Conservation (phyloP, 495 filamentous ascomycete species). For the Hypomontagnella monticulosa region DNA sequence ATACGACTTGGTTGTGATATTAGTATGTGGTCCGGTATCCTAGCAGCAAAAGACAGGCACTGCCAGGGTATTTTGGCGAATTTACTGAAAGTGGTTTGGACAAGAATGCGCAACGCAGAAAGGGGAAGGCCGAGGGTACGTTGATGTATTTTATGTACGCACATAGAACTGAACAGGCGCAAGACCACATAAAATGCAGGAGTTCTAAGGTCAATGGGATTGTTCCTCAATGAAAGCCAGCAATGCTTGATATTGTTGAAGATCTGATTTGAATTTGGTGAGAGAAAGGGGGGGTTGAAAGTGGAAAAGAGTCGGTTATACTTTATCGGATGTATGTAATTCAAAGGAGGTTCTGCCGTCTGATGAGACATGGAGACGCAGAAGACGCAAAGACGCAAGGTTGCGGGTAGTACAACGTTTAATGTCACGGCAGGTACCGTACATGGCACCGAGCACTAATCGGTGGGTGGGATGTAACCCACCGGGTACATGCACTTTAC, state of each 20-base stretch:
- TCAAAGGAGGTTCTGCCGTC: slow-evolving; percentile 41
- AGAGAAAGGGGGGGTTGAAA: slow-evolving; percentile 9
- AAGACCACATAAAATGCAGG: slow-evolving; percentile 35
- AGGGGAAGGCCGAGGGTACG: not conserved
- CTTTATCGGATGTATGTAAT: slow-evolving; percentile 36
- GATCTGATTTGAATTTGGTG: slow-evolving; percentile 15
- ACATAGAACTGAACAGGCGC: slow-evolving; percentile 38
- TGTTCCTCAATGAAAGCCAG: slow-evolving; percentile 5
- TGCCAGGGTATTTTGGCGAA: slow-evolving; percentile 26
- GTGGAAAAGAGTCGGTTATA: slow-evolving; percentile 13
- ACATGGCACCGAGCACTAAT: slow-evolving; percentile 18
- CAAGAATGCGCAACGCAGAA: slow-evolving; percentile 32
- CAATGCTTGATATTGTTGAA: not conserved
- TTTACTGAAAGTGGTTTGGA: slow-evolving; percentile 30
- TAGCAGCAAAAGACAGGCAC: slow-evolving; percentile 15
- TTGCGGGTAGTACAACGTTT: slow-evolving; percentile 20
- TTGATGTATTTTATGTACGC: slow-evolving; percentile 16
- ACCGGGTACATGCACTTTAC: slow-evolving; percentile 29
- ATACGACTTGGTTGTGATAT: slow-evolving; percentile 26
- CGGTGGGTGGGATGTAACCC: slow-evolving; percentile 24
- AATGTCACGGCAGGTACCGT: slow-evolving; percentile 31
- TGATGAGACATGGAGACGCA: too few relatives aligned
- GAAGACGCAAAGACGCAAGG: slow-evolving; percentile 21
- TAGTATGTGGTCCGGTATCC: slow-evolving; percentile 32
- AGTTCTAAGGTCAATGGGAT: slow-evolving; percentile 8